Conservation (phyloP, 1,284 basidiomycete species). For the Sanguinoderma infundibulare region DNA sequence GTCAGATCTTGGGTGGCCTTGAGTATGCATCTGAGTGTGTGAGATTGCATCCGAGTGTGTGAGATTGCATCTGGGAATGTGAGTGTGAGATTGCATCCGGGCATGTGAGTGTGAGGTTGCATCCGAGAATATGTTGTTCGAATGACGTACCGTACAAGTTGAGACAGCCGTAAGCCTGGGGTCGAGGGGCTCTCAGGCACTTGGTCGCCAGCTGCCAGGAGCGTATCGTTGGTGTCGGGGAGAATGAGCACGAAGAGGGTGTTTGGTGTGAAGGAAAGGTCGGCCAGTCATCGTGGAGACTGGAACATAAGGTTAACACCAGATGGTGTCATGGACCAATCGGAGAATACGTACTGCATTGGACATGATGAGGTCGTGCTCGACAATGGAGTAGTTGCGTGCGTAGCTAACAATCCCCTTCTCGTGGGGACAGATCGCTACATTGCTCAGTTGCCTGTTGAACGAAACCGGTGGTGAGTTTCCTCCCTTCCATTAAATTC, state of each 20-base stretch:
- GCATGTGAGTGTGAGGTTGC: no score
- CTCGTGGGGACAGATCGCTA: constrained; percentile 74
- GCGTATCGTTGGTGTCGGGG: constrained; percentile 53
- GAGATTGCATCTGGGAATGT: no score
- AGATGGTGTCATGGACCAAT: neutral
- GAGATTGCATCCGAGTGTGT: no score
- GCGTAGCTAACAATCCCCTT: constrained; percentile 73
- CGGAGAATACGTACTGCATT: constrained; percentile 48
- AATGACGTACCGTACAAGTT: no score
- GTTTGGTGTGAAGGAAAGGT: constrained; percentile 68
- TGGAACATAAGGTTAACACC: constrained; percentile 30
- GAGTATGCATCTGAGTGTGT: no score
- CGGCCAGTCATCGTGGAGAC: constrained; percentile 54
- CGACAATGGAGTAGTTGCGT: constrained; percentile 58
- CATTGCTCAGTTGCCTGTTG: constrained; percentile 73
- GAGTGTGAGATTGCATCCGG: no score
- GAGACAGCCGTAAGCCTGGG: no score
- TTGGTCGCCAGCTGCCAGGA: constrained; percentile 86
- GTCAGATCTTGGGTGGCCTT: constrained; percentile 91
- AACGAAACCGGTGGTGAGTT: neutral
- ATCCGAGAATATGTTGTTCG: no score
- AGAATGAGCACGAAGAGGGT: constrained; percentile 69
- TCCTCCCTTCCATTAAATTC: neutral
- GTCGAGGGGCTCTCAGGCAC: no score
- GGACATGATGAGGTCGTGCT: constrained; percentile 62